Evolutionary conservation across 129 eudicot species (phyloP).

Genomic region (Centella asiatica): DNA sequence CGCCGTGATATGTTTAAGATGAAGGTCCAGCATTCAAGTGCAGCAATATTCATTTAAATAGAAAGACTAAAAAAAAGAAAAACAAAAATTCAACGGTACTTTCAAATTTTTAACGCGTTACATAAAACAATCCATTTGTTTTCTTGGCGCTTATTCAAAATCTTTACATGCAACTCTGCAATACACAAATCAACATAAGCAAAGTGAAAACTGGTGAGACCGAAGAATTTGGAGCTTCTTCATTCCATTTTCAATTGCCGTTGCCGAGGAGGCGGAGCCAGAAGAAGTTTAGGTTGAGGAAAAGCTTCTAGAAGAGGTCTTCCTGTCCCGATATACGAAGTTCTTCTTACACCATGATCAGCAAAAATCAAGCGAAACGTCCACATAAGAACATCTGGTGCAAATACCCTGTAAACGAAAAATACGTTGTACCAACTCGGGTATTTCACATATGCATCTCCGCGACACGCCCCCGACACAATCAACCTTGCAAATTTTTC

Average conservation of each 20-base stretch:
- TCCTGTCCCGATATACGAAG: slow-evolving; percentile 66
- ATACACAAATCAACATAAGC: slow-evolving; percentile 3
- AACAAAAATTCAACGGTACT: too few species aligned
- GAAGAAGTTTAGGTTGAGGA: slow-evolving; percentile 25
- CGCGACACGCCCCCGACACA: slow-evolving; percentile 72
- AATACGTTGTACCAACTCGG: slow-evolving; percentile 94
- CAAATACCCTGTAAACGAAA: slow-evolving; percentile 68
- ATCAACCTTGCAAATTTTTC: slow-evolving; percentile 74
- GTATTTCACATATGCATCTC: slow-evolving; percentile 64
- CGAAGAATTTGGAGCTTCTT: not conserved
- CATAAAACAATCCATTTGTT: not conserved
- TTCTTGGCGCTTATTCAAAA: not conserved
- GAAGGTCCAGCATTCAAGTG: too few species aligned
- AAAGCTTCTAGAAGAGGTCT: slow-evolving; percentile 53
- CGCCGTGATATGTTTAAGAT: too few species aligned
- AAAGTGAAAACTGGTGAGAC: slow-evolving; percentile 6
- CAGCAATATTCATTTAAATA: too few species aligned
- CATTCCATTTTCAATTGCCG: slow-evolving; percentile 16
- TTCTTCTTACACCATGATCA: slow-evolving; percentile 32
- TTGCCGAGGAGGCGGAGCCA: slow-evolving; percentile 12
- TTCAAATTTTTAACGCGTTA: too few species aligned
- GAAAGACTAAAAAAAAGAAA: too few species aligned
- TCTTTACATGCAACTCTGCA: not conserved
- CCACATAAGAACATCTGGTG: slow-evolving; percentile 76
- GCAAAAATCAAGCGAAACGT: slow-evolving; percentile 58